These are phyloP conservation scores for Akebia trifoliata DNA, from an alignment of 164 flowering plant genomes.

Conservation along the genomic window DNA sequence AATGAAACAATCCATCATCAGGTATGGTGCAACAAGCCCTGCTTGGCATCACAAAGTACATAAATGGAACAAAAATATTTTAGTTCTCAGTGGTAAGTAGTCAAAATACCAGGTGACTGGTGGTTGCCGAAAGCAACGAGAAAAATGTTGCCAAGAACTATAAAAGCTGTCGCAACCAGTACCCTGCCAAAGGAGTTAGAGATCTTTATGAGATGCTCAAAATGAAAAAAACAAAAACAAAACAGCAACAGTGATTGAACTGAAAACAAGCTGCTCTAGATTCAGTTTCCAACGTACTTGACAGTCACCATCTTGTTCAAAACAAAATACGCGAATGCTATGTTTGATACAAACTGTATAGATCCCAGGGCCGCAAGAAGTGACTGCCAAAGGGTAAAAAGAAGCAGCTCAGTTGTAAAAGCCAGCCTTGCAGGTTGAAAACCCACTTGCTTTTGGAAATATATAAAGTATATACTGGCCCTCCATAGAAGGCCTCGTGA, in stretches of 20 bases:
- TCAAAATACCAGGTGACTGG: conserved; percentile 80
- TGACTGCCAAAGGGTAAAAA: conserved; percentile 46
- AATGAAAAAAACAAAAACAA: conserved; percentile 7
- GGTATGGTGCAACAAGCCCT: not conserved
- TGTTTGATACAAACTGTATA: conserved; percentile 88
- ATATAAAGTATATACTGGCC: not conserved
- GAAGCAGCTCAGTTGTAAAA: not conserved
- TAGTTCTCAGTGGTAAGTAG: not conserved
- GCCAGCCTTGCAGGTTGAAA: not conserved
- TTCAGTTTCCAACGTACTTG: conserved; percentile 53
- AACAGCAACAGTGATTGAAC: not conserved
- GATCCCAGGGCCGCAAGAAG: conserved; percentile 98
- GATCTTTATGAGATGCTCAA: too few species aligned
- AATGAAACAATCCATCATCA: not conserved
- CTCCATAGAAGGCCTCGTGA: too few species aligned
- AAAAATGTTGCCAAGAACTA: conserved; percentile 87
- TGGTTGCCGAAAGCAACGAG: conserved; percentile 98
- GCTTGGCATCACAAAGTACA: not conserved
- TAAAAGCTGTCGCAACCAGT: conserved; percentile 81
- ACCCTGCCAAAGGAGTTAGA: conserved; percentile 46
- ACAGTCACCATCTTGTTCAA: conserved; percentile 74
- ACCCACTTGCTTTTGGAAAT: not conserved
- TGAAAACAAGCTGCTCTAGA: conserved; percentile 4
- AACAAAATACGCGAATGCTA: conserved; percentile 91
- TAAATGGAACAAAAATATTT: not conserved